Percentiles rank a stretch among this genome's conserved stretches.
phyloP scores from a whole-genome alignment of 2,329 filamentous ascomycete species.

The Sporothrix humicola region DNA sequence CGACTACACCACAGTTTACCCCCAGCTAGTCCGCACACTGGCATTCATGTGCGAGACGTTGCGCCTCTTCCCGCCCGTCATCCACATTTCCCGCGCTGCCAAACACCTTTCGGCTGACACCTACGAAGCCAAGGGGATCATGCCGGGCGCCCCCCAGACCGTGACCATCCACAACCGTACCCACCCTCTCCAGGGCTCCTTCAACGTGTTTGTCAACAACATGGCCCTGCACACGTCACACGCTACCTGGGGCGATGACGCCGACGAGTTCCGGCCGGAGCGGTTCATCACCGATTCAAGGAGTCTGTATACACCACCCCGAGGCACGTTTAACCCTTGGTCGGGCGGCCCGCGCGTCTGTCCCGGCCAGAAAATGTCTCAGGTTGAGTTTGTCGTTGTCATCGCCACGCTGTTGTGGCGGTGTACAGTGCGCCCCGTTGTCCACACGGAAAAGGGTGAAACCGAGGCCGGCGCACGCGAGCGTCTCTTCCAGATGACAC shows the following conservation, averaged over 20 bases:
- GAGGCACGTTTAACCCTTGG: slow-evolving; percentile 55
- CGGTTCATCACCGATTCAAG: slow-evolving; percentile 46
- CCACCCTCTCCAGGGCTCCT: slow-evolving; percentile 45
- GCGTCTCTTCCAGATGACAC: slow-evolving; percentile 39
- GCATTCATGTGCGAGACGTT: slow-evolving; percentile 56
- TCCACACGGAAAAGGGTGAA: slow-evolving; percentile 37
- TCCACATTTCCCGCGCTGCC: slow-evolving; percentile 47
- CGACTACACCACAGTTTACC: slow-evolving; percentile 53
- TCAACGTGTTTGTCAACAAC: slow-evolving; percentile 47
- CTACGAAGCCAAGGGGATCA: no score
- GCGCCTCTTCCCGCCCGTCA: slow-evolving; percentile 49
- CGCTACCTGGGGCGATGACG: slow-evolving; percentile 44
- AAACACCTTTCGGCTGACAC: background rate
- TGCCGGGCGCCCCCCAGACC: slow-evolving; percentile 38
- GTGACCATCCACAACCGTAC: slow-evolving; percentile 42
- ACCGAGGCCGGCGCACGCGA: slow-evolving; percentile 37
- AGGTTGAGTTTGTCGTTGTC: slow-evolving; percentile 60
- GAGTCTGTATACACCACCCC: slow-evolving; percentile 40
- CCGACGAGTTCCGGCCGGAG: slow-evolving; percentile 47
- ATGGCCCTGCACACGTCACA: slow-evolving; percentile 42
- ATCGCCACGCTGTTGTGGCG: slow-evolving; percentile 49
- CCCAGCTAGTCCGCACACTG: slow-evolving; percentile 51
- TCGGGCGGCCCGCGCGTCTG: slow-evolving; percentile 56
- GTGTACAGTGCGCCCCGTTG: slow-evolving; percentile 40
- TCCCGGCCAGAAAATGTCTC: slow-evolving; percentile 60